A percentile compares a stretch with the other conserved stretches of the same genome.
Evolutionary conservation across 1,284 basidiomycete species (phyloP).

Genomic region (Ustilago hordei): DNA sequence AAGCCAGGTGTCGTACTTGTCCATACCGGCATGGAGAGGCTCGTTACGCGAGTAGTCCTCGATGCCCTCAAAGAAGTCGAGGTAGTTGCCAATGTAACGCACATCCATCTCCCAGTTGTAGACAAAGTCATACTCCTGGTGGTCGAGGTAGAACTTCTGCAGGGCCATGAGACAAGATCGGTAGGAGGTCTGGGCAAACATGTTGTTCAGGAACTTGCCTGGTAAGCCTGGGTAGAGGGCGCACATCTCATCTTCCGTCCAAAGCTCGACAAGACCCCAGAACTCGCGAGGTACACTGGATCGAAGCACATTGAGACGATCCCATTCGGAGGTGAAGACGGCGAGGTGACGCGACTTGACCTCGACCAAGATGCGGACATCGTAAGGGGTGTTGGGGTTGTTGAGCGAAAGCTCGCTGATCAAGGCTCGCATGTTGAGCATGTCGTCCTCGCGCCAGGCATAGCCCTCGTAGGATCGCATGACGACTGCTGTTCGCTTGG

Average conservation of each 20-base stretch:
- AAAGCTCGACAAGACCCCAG: slow-evolving; percentile 69
- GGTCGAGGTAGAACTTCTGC: slow-evolving; percentile 69
- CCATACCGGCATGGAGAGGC: slow-evolving; percentile 65
- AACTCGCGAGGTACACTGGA: slow-evolving; percentile 68
- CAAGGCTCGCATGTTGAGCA: slow-evolving; percentile 68
- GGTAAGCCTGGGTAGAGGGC: slow-evolving; percentile 68
- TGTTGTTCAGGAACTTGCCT: slow-evolving; percentile 68
- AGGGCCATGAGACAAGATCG: slow-evolving; percentile 69
- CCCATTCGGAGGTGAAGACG: slow-evolving; percentile 69
- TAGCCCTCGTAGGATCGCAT: slow-evolving; percentile 69
- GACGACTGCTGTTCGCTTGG: slow-evolving; percentile 67
- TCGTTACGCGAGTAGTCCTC: slow-evolving; percentile 67
- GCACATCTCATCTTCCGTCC: slow-evolving; percentile 69
- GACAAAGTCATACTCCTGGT: slow-evolving; percentile 69
- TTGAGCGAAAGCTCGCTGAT: slow-evolving; percentile 69
- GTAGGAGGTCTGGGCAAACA: slow-evolving; percentile 69
- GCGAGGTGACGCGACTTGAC: slow-evolving; percentile 65
- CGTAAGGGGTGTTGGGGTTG: slow-evolving; percentile 68
- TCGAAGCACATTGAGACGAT: slow-evolving; percentile 66
- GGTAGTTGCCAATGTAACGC: slow-evolving; percentile 69
- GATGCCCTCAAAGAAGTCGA: slow-evolving; percentile 68
- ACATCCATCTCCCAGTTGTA: slow-evolving; percentile 70
- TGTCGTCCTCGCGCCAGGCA: slow-evolving; percentile 69
- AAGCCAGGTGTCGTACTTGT: slow-evolving; percentile 69
- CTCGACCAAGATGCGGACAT: slow-evolving; percentile 69